Percentiles rank a stretch among this genome's conserved stretches.
Conservation (phyloP, 169 alveolate species). For the Cryptosporidium parvum region DNA sequence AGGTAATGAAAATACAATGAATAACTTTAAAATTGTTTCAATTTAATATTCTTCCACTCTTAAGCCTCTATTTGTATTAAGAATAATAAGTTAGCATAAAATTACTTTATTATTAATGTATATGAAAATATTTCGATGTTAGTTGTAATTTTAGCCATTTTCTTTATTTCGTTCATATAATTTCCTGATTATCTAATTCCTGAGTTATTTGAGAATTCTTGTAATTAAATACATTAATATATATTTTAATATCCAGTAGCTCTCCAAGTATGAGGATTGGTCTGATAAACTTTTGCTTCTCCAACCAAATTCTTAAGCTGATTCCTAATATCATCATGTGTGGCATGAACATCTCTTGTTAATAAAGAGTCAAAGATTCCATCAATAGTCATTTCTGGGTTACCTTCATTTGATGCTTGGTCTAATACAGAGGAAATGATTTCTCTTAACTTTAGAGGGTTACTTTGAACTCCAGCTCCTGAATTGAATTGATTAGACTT, state of each 20-base stretch:
- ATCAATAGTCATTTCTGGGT: slow-evolving; percentile 68
- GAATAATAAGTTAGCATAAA: background rate
- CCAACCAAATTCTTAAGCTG: slow-evolving; percentile 57
- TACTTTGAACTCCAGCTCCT: background rate
- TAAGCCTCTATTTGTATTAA: background rate
- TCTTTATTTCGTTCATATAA: background rate
- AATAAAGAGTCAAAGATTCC: slow-evolving; percentile 17
- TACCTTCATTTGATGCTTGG: slow-evolving; percentile 53
- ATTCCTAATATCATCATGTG: slow-evolving; percentile 47
- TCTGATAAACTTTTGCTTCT: slow-evolving; percentile 64
- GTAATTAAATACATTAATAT: background rate
- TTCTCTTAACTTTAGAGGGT: slow-evolving; percentile 62
- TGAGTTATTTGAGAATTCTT: background rate
- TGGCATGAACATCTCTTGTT: slow-evolving; percentile 31
- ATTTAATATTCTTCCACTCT: background rate
- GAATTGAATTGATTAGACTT: background rate
- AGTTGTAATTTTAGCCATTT: too few species aligned
- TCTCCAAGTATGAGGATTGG: slow-evolving; percentile 67
- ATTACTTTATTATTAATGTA: too few species aligned
- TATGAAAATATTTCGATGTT: background rate
- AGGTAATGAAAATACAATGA: background rate
- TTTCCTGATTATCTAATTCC: background rate
- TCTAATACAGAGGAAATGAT: slow-evolving; percentile 51
- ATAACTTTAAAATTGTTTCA: too few species aligned
- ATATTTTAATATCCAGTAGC: slow-evolving; percentile 51